Evolutionary conservation across 768 basidiomycete genomes (phyloP), one percentile per base, ranked within the genome.

Genomic region (Suillus bovinus): DNA sequence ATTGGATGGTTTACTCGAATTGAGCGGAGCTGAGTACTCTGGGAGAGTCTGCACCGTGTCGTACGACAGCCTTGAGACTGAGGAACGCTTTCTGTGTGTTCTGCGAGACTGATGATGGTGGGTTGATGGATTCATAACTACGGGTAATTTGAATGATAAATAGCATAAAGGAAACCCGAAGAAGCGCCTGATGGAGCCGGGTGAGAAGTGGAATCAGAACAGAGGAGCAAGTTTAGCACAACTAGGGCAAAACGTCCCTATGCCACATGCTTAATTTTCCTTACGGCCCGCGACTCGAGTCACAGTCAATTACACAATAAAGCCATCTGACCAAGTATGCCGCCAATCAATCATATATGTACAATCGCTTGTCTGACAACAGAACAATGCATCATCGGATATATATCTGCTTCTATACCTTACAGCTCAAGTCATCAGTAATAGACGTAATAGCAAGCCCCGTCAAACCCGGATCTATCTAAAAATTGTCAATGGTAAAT

Each of bases 21-120:
- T 31, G 66, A 53, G 76, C 3, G 79, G 76, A 7, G 79, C 82
- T 20, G 79, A 81, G 74, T 91, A 56, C 63, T 84, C 83, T 8
- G 90, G 90, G 16, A 90, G 80, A 9, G 86, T 83, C 22, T 82
- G 76, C 0, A 87, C 82, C 0, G 88, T 86, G 72, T 90, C 89
- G 17, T 87, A 83, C 36, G 89, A 90, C 49, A 87, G 77, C 27
- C 83, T 81, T 33, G 84, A 76, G 13, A 79, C 72, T 10, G 90
- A 87, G 53, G 79, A 67, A 36, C 85, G 85, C 70, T 85, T 88
- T 69, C 82, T 80, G 68, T 88, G 85, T 8, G 78, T 73, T 63
- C 73, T 73, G 38, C 75, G 75, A 58, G 71, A 71, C 33, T 47
- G 22, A 42, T 44, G 24, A 60, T 66, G 61, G 56, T 53, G 58